A percentile compares a stretch with the other conserved stretches of the same genome.
phyloP scores from a whole-genome alignment of 2,329 filamentous ascomycete species.

The Hyphodiscus sp. region DNA sequence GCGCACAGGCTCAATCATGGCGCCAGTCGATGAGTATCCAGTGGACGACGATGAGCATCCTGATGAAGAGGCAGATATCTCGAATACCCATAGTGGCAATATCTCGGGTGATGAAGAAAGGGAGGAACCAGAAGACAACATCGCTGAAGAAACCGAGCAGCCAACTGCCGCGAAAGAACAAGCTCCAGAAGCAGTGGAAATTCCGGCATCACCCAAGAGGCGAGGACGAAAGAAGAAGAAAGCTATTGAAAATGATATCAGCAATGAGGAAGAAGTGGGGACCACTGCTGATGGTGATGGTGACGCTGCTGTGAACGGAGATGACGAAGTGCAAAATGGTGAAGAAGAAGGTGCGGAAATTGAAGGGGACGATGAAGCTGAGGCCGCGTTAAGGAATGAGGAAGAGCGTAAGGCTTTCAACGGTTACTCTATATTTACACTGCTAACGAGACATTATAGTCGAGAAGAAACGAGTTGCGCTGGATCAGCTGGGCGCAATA shows the following conservation, averaged over 20 bases:
- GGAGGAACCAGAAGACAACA: constrained; percentile 41
- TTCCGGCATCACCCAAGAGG: constrained; percentile 28
- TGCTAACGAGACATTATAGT: constrained; percentile 45
- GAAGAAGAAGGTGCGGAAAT: constrained; percentile 47
- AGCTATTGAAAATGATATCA: constrained; percentile 20
- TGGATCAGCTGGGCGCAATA: constrained; percentile 71
- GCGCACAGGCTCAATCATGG: constrained; percentile 43
- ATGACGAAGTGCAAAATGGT: constrained; percentile 33
- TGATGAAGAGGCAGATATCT: constrained; percentile 34
- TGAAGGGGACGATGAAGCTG: constrained; percentile 54
- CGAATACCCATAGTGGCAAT: constrained; percentile 28
- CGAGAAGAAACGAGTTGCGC: constrained; percentile 70
- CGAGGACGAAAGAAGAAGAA: constrained; percentile 32
- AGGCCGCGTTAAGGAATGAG: constrained; percentile 52
- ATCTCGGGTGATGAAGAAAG: constrained; percentile 31
- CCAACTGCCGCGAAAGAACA: constrained; percentile 37
- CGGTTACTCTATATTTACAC: constrained; percentile 7
- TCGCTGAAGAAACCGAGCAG: constrained; percentile 34
- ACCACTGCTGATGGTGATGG: constrained; percentile 16
- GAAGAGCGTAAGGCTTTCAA: constrained; percentile 51
- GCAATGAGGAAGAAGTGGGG: constrained; percentile 20
- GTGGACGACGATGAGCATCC: constrained; percentile 37
- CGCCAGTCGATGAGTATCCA: constrained; percentile 38
- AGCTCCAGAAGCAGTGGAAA: constrained; percentile 20
- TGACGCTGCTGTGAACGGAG: constrained; percentile 19